Evolutionary conservation across 208 protist species (phyloP).

Genomic region (Trypanosoma melophagium): DNA sequence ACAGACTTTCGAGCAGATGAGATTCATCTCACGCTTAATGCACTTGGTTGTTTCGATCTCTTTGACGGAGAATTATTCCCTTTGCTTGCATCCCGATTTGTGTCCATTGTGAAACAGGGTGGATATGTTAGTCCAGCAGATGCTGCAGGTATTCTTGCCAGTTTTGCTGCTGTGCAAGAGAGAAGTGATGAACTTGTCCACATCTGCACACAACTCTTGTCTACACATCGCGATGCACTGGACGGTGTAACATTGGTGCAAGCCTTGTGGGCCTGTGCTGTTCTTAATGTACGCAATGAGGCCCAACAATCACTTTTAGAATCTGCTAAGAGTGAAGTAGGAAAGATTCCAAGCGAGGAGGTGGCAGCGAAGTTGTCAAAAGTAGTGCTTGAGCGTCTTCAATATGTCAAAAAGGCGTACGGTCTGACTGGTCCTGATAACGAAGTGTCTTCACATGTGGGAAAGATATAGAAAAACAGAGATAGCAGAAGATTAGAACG

Average conservation of each 20-base stretch:
- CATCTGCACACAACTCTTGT: conserved; percentile 63
- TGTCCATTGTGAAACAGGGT: conserved; percentile 54
- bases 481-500: neutral
- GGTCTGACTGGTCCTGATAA: conserved; percentile 7
- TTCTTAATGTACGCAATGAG: conserved; percentile 82
- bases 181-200: conserved; percentile 83
- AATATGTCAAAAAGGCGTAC: conserved; percentile 31
- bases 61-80: conserved; percentile 90
- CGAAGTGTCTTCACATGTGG: neutral
- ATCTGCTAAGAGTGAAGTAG: conserved; percentile 23
- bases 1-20: conserved; percentile 79
- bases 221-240: conserved; percentile 48
- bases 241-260: conserved; percentile 46
- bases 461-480: neutral
- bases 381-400: conserved; percentile 24
- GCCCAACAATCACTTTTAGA: conserved; percentile 70
- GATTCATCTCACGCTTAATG: conserved; percentile 61
- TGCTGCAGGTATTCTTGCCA: conserved; percentile 68
- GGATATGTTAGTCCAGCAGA: conserved; percentile 62
- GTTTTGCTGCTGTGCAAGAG: conserved; percentile 89
- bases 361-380: conserved; percentile 15
- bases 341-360: conserved; percentile 14
- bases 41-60: conserved; percentile 82
- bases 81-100: conserved; percentile 75
- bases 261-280: conserved; percentile 72